Evolutionary conservation across 139 green algal species (phyloP), one percentile per base, ranked within the genome.

Genomic region (Pseudopediastrum boryanum): DNA sequence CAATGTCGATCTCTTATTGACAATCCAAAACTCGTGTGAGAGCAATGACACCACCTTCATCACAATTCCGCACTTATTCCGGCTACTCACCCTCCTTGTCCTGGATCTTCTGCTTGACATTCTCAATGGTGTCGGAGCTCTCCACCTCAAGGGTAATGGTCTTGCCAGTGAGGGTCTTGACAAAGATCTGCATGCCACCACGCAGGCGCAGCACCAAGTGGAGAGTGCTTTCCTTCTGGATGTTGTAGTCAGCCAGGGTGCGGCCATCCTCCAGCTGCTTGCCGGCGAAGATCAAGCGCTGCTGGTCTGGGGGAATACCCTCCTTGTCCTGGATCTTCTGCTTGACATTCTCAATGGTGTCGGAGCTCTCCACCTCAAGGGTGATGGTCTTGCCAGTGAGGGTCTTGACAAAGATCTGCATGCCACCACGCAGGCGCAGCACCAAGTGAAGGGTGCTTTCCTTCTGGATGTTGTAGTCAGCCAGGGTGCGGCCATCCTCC

Each of bases 351-450:
- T 97, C 93, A 67, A 97, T 96, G 64, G 90, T 96, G 85, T 95
- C 92, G 13, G 77, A 89, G 61, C 80, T 88, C 87, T 93, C 89
- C 66, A 94, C 89, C 89, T 94, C 90, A 1, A 88, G 67, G 9
- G 90, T 93, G 72, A 94, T 93, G 48, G 92, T 95, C 85, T 93
- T 94, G 43, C 94, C 93, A 2, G 94, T 97, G 12, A 97, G 83
- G 0, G 94, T 97, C 86, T 97, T 97, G 0, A 98, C 91, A 68
- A 97, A 97, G 64, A 97, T 97, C 87, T 97, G 93, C 93, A 94
- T 98, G 78, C 95, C 95, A 31, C 92, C 92, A 29, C 92, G 85
- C 75, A 98, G 89, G 41, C 93, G 86, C 78, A 98, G 90, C 75
- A 98, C 95, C 74, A 98, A 80, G 80, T 98, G 95, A 27, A 98